Base-by-base conservation (phyloP, 139 green algal genomes). In the Tetradesmus obliquus region DNA sequence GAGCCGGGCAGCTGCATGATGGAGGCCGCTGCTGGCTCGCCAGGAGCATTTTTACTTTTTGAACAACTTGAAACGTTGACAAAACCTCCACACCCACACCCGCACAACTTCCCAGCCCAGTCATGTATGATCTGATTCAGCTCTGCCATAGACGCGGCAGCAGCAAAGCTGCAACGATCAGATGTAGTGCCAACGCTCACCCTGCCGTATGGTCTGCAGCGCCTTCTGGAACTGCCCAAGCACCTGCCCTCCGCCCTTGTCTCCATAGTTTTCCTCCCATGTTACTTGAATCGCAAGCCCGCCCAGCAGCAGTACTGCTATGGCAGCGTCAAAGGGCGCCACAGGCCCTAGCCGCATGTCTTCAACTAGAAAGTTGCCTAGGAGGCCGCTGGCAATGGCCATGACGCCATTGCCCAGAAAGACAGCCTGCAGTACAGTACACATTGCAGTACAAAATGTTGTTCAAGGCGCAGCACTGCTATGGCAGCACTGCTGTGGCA, bases 381-480 rank as follows among this genome's bases (percentile, higher is more conserved):
- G 60, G 71, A 99, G 95, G 69, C 98, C 98, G 15, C 96, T 88
- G 3, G 98, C 69, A 90, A 99, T 99, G 85, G 98, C 98, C 87
- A 99, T 95, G 5, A 99, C 91, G 0, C 98, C 98, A 92, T 99
- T 99, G 85, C 98, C 98, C 5, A 99, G 88, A 83, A 99, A 99
- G 24, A 99, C 97, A 9, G 98, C 98, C 93, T 98, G 97, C 57
- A n/a, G 19, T 71, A 19, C 19, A 45, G 32, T 45, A 45, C 32
- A 45, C 60, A 71, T 22, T 66, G 57, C 57, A 66, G 57, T 45
- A 45, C 32, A 45, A 45, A 45, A 45, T 45, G 32, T 45, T 45
- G 32, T 45, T 45, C 32, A 45, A 45, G 32, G 32, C 32, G 32
- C 32, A 45, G 32, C 32, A 45, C 32, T 45, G 32, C 32, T 45